These are phyloP conservation scores for Cymbomonas tetramitiformis DNA, from an alignment of 139 green algal species.

Conservation along the genomic window DNA sequence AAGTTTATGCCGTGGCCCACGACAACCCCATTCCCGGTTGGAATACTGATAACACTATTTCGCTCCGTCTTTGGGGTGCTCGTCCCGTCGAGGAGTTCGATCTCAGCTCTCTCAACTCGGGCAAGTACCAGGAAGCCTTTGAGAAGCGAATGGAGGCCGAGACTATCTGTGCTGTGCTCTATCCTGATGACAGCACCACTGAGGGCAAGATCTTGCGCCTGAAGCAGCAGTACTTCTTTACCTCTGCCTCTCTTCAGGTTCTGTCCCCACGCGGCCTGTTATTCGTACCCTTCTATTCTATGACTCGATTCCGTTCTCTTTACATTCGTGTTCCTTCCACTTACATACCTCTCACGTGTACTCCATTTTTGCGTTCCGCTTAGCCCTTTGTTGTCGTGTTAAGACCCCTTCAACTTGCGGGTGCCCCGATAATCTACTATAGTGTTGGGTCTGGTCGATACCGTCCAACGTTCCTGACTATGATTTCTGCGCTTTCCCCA, in stretches of 20 bases:
- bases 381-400: too few relatives aligned
- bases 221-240: slow-evolving; percentile 98
- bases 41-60: slow-evolving; percentile 68
- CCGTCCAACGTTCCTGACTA: too few relatives aligned
- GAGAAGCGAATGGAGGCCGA: slow-evolving; percentile 34
- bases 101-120: slow-evolving; percentile 64
- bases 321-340: too few relatives aligned
- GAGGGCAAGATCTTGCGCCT: slow-evolving; percentile 93
- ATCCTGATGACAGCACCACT: slow-evolving; percentile 84
- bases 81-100: slow-evolving; percentile 70
- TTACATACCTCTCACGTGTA: too few relatives aligned
- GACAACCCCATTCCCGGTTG: slow-evolving; percentile 92
- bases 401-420: too few relatives aligned
- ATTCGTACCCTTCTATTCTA: too few relatives aligned
- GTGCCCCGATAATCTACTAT: too few relatives aligned
- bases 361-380: too few relatives aligned
- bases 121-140: slow-evolving; percentile 54
- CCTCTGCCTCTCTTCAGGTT: slow-evolving; percentile 74
- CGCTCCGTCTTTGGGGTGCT: slow-evolving; percentile 86
- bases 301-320: too few relatives aligned
- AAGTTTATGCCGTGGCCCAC: slow-evolving; percentile 46
- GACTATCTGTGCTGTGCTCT: slow-evolving; percentile 83
- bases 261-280: too few relatives aligned
- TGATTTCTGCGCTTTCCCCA: too few relatives aligned
- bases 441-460: too few relatives aligned